Conservation (phyloP, 164 flowering plant species). For the Pachysandra terminalis region DNA sequence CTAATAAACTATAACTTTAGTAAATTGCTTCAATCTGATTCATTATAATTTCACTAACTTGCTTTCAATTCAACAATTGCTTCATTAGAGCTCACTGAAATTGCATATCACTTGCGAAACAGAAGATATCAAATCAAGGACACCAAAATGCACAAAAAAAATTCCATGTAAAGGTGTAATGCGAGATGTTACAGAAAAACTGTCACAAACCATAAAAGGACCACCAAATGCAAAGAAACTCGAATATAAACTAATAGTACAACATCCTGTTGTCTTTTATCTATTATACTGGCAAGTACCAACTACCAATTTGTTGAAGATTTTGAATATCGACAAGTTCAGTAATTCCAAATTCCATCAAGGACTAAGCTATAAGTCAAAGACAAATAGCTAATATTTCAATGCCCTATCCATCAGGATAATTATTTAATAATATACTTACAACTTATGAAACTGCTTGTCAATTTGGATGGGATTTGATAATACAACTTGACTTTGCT, state of each 20-base stretch:
- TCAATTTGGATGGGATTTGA: constrained; percentile 40
- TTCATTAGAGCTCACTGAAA: not conserved
- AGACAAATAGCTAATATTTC: not conserved
- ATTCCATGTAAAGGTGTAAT: too few species aligned
- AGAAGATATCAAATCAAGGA: not conserved
- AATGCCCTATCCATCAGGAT: not conserved
- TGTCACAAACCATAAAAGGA: too few species aligned
- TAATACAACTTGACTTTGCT: constrained; percentile 26
- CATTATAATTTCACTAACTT: not conserved
- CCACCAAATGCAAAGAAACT: too few species aligned
- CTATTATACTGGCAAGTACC: too few species aligned
- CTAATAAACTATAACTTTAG: too few species aligned
- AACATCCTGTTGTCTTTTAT: too few species aligned
- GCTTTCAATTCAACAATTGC: not conserved
- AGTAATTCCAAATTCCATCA: not conserved
- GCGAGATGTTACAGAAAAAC: too few species aligned
- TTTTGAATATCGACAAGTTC: not conserved
- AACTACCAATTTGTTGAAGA: not conserved
- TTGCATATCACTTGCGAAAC: not conserved
- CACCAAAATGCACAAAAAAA: too few species aligned
- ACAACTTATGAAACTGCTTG: constrained; percentile 68
- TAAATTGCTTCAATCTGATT: not conserved
- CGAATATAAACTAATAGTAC: too few species aligned
- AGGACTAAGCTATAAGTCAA: not conserved
- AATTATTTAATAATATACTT: constrained; percentile 27